Evolutionary conservation across 768 basidiomycete genomes (phyloP).

Genomic region (Filobasidium wieringae): DNA sequence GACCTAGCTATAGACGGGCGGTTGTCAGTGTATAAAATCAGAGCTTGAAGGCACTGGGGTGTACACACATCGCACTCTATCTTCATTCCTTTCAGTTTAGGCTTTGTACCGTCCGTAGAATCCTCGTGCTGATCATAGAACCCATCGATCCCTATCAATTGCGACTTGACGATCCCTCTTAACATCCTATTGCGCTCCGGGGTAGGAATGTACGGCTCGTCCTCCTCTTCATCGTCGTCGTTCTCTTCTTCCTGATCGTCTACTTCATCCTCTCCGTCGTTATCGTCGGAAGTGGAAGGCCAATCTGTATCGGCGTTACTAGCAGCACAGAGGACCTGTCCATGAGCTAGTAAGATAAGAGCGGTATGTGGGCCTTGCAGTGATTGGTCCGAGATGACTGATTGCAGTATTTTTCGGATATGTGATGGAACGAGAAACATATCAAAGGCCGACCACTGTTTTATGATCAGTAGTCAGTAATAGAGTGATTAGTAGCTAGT

Average conservation of each 20-base stretch:
- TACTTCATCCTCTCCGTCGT: background rate
- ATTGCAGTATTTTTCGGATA: background rate
- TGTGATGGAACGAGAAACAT: conserved; percentile 3
- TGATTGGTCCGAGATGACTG: background rate
- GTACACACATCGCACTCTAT: conserved; percentile 1
- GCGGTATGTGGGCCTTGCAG: conserved; percentile 3
- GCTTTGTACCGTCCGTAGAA: background rate
- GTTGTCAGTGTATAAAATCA: background rate
- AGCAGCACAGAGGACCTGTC: background rate
- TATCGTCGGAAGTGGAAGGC: background rate
- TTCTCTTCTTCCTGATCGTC: background rate
- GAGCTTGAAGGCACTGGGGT: background rate
- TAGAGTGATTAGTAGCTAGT: too few relatives aligned
- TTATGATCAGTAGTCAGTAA: too few relatives aligned
- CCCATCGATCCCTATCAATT: background rate
- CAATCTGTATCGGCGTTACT: background rate
- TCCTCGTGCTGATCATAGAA: background rate
- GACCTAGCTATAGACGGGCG: background rate
- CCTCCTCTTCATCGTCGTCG: background rate
- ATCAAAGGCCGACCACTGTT: too few relatives aligned
- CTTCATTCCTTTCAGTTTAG: background rate
- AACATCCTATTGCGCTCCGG: conserved; percentile 3
- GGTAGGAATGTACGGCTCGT: background rate
- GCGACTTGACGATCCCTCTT: background rate
- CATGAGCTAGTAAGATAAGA: background rate